Conservation (phyloP, 768 basidiomycete genomes). For the Rhizopogon sp. region DNA sequence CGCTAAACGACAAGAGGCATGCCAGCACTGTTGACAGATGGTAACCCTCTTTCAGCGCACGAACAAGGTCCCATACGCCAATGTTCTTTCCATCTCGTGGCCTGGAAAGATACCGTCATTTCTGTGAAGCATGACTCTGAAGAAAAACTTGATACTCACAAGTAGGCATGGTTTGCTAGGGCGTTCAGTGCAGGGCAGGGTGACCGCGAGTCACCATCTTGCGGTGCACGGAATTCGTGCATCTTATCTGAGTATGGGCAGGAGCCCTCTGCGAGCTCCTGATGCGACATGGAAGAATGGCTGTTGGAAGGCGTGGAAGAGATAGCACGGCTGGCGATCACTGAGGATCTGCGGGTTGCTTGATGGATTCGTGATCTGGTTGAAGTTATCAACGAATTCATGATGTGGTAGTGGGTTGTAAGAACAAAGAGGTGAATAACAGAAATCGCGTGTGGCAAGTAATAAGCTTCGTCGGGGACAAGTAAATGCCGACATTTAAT, state of each 20-base stretch:
- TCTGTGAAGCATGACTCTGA: not conserved
- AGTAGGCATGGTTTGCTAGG: constrained; percentile 70
- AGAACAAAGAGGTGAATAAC: not conserved
- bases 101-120: constrained; percentile 24
- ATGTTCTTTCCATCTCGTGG: constrained; percentile 50
- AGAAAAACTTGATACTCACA: constrained; percentile 41
- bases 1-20: constrained; percentile 41
- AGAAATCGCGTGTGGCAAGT: too few relatives aligned
- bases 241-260: constrained; percentile 40
- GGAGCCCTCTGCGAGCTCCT: constrained; percentile 11
- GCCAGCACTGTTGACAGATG: constrained; percentile 44
- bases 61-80: constrained; percentile 32
- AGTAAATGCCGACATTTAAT: not conserved
- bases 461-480: not conserved
- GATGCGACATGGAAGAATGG: constrained; percentile 6
- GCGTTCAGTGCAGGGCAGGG: constrained; percentile 73
- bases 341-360: not conserved
- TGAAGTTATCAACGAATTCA: not conserved
- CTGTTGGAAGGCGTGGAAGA: constrained; percentile 4
- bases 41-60: constrained; percentile 46
- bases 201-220: constrained; percentile 49
- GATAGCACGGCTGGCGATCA: not conserved
- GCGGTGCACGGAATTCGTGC: constrained; percentile 40
- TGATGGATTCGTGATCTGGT: not conserved
- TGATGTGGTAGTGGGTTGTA: too few relatives aligned